Conservation (phyloP, 169 alveolate species). For the Perkinsus marinus region DNA sequence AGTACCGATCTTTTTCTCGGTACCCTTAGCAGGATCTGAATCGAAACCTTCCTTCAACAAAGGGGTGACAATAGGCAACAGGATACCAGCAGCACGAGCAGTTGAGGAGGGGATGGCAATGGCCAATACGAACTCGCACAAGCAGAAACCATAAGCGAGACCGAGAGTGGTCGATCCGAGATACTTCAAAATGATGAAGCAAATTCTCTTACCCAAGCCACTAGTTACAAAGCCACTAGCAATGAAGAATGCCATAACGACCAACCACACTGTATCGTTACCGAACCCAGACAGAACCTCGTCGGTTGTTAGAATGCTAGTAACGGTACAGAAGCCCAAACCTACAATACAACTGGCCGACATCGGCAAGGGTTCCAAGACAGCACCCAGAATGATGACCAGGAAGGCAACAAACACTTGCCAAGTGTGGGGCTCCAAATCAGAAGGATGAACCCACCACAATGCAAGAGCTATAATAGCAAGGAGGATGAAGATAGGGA, state of each 20-base stretch:
- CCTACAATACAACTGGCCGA: background rate
- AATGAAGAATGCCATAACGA: slow-evolving; percentile 2
- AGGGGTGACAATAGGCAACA: background rate
- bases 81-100: background rate
- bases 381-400: background rate
- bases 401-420: background rate
- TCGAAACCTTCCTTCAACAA: background rate
- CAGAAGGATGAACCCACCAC: background rate
- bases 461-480: background rate
- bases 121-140: background rate
- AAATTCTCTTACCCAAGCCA: background rate
- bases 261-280: background rate
- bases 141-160: background rate
- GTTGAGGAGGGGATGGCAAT: background rate
- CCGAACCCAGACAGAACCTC: background rate
- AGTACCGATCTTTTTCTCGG: slow-evolving; percentile 1
- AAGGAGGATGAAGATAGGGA: background rate
- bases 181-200: background rate
- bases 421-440: background rate
- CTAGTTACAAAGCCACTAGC: background rate
- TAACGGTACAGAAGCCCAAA: background rate
- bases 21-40: background rate
- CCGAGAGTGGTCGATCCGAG: background rate
- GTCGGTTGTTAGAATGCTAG: background rate
- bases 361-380: background rate